Conservation (phyloP, 129 eudicot genomes). For the Artemisia annua region DNA sequence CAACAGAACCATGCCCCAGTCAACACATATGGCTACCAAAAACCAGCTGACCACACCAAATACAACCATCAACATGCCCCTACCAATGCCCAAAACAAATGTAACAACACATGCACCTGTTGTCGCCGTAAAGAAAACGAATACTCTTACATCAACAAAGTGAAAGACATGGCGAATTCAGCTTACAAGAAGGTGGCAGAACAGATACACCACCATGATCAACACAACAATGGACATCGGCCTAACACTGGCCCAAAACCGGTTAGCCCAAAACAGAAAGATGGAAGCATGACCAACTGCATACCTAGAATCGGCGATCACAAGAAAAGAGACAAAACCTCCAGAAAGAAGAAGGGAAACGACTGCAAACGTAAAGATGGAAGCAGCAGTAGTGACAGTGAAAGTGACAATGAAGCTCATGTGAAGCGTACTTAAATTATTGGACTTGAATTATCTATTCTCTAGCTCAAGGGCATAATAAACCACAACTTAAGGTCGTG, state of each 20-base stretch:
- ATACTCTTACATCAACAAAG: constrained; percentile 28
- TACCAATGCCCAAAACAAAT: constrained; percentile 16
- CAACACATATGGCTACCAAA: constrained; percentile 25
- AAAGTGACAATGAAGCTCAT: constrained; percentile 33
- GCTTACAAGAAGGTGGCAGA: constrained; percentile 34
- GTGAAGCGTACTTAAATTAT: constrained; percentile 23
- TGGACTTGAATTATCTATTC: background rate
- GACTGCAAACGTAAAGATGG: constrained; percentile 26
- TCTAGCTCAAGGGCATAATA: background rate
- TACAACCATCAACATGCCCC: constrained; percentile 15
- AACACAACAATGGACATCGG: constrained; percentile 19
- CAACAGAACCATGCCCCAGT: constrained; percentile 16
- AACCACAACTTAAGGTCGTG: constrained; percentile 10
- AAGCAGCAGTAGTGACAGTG: constrained; percentile 40
- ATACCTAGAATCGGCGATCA: constrained; percentile 20
- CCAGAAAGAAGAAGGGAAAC: constrained; percentile 30
- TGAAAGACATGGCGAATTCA: constrained; percentile 36
- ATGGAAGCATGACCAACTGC: constrained; percentile 21
- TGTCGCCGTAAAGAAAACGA: constrained; percentile 30
- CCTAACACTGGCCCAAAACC: constrained; percentile 15
- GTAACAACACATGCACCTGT: constrained; percentile 27
- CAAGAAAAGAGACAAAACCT: constrained; percentile 25
- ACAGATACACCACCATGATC: constrained; percentile 37
- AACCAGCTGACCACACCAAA: constrained; percentile 21
- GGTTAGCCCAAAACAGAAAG: constrained; percentile 20